A percentile compares a stretch with the other conserved stretches of the same genome.
Evolutionary conservation across 75 land plant genomes (phyloP).

Genomic region (Cunninghamia lanceolata): DNA sequence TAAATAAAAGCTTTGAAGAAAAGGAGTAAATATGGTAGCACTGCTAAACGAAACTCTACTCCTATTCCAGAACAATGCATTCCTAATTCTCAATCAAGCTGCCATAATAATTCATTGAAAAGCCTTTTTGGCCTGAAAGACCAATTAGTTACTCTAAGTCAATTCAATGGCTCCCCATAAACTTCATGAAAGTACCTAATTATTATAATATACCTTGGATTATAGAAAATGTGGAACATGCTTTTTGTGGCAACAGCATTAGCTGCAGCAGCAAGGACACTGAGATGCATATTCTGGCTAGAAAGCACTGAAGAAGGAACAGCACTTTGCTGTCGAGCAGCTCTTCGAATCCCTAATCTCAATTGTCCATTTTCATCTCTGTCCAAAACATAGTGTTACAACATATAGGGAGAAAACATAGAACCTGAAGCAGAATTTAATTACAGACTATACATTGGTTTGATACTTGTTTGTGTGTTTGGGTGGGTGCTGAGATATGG

Average conservation of each 20-base stretch:
- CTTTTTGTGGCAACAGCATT: slow-evolving; percentile 55
- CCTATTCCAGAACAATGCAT: slow-evolving; percentile 3
- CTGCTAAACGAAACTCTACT: not conserved
- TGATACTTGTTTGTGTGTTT: not conserved
- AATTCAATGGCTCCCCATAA: not conserved
- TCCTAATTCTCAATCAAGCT: not conserved
- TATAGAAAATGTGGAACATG: slow-evolving; percentile 69
- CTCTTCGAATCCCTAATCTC: slow-evolving; percentile 73
- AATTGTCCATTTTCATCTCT: slow-evolving; percentile 78
- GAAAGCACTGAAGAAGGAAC: slow-evolving; percentile 18
- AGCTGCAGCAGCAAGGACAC: slow-evolving; percentile 55
- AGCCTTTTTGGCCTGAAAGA: not conserved
- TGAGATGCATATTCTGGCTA: slow-evolving; percentile 42
- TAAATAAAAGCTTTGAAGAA: not conserved
- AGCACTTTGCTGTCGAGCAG: slow-evolving; percentile 39
- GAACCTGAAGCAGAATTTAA: not conserved
- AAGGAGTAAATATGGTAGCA: not conserved
- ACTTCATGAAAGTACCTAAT: not conserved
- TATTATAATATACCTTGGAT: slow-evolving; percentile 64
- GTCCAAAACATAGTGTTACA: slow-evolving; percentile 1
- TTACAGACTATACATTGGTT: not conserved
- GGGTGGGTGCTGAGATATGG: not conserved
- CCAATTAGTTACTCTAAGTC: not conserved
- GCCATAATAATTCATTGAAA: not conserved
- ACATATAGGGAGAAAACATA: not conserved